Evolutionary conservation across 2,329 filamentous ascomycete species (phyloP).

Genomic region (Fusarium buxicola): DNA sequence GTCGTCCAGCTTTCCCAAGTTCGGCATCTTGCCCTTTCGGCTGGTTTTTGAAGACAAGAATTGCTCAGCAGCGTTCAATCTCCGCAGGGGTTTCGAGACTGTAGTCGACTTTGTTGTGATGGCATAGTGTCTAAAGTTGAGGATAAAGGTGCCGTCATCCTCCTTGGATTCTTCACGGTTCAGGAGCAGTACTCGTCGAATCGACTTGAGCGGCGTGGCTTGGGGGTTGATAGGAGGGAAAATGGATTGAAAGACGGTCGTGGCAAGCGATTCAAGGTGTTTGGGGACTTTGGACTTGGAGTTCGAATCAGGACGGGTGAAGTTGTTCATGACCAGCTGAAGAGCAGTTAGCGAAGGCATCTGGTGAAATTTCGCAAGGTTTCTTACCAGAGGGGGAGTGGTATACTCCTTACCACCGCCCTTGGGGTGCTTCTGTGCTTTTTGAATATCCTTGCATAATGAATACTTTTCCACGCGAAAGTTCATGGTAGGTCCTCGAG

Average conservation of each 20-base stretch:
- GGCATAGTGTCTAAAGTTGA: slow-evolving; percentile 93
- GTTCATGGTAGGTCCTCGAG: slow-evolving; percentile 90
- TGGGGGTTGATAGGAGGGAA: slow-evolving; percentile 97
- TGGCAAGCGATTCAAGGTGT: slow-evolving; percentile 92
- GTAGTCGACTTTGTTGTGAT: slow-evolving; percentile 91
- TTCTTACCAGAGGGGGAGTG: slow-evolving; percentile 79
- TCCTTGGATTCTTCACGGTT: slow-evolving; percentile 77
- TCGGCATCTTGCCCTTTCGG: slow-evolving; percentile 79
- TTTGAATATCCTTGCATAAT: slow-evolving; percentile 88
- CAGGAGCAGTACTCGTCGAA: slow-evolving; percentile 88
- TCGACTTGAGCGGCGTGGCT: slow-evolving; percentile 88
- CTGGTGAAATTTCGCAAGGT: neutral
- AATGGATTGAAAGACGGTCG: slow-evolving; percentile 93
- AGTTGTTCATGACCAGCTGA: slow-evolving; percentile 97
- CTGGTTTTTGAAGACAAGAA: slow-evolving; percentile 71
- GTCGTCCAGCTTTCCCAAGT: slow-evolving; percentile 90
- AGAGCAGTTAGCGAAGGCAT: slow-evolving; percentile 42
- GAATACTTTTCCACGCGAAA: slow-evolving; percentile 97
- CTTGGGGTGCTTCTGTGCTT: slow-evolving; percentile 83
- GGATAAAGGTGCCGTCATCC: slow-evolving; percentile 77
- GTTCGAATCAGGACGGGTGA: slow-evolving; percentile 73
- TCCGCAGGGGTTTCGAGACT: slow-evolving; percentile 83
- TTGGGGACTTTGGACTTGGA: slow-evolving; percentile 81
- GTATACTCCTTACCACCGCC: slow-evolving; percentile 87
- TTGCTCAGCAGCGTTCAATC: slow-evolving; percentile 87